A percentile compares a stretch with the other conserved stretches of the same genome.
Conservation (phyloP, 2,329 filamentous ascomycete genomes). For the Sporothrix pallida region DNA sequence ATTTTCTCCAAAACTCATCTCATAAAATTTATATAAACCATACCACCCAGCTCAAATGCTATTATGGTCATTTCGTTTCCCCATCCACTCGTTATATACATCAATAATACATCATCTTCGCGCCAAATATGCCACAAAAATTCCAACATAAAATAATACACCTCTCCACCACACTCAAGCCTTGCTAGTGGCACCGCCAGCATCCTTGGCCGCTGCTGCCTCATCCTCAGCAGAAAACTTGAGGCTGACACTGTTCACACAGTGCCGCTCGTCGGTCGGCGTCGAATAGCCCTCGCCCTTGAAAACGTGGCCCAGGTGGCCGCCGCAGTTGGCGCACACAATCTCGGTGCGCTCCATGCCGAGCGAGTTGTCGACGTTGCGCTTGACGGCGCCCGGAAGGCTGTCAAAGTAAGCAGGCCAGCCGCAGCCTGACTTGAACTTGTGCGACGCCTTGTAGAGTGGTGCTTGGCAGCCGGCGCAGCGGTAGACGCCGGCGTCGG, state of each 20-base stretch:
- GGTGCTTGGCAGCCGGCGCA: constrained; percentile 87
- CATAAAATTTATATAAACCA: neutral
- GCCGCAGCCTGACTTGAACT: constrained; percentile 95
- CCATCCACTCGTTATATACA: constrained; percentile 13
- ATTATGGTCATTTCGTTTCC: too few species aligned
- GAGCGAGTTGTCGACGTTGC: constrained; percentile 75
- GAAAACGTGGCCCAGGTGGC: constrained; percentile 89
- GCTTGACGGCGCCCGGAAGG: constrained; percentile 84
- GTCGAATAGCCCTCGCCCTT: constrained; percentile 84
- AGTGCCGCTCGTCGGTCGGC: constrained; percentile 94
- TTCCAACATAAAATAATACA: neutral
- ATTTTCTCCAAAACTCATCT: neutral
- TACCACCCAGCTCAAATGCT: neutral
- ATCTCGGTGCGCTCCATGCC: constrained; percentile 93
- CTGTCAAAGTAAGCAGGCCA: constrained; percentile 99
- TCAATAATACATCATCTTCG: neutral
- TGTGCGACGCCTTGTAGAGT: constrained; percentile 90
- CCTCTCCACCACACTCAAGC: neutral
- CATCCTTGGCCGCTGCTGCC: constrained; percentile 23
- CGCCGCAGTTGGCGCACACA: constrained; percentile 91
- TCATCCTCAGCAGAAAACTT: constrained; percentile 73
- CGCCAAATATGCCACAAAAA: too few species aligned
- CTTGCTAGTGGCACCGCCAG: constrained; percentile 29
- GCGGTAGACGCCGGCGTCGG: constrained; percentile 76
- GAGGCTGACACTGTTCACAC: constrained; percentile 91